These are phyloP conservation scores for Coemansia sp. DNA, from an alignment of 371 early-diverging fungal genomes.

Conservation along the genomic window DNA sequence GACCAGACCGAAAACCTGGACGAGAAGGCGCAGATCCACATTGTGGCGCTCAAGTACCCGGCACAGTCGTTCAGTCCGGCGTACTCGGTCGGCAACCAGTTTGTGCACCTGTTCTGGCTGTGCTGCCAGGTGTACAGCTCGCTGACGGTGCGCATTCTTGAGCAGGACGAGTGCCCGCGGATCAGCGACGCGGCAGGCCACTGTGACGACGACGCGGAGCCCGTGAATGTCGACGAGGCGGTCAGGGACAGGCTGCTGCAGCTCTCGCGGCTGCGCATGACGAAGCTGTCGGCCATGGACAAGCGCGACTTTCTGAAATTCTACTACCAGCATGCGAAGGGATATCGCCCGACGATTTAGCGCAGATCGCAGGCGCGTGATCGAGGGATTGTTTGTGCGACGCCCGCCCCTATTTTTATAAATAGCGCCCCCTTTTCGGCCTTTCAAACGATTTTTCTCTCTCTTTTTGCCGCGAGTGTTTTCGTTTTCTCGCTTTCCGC, in stretches of 20 bases:
- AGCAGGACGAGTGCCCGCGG: conserved; percentile 28
- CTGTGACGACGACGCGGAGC: conserved; percentile 68
- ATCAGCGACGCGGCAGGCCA: conserved; percentile 42
- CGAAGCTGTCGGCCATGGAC: conserved; percentile 69
- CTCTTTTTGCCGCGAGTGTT: neutral
- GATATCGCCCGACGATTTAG: conserved; percentile 12
- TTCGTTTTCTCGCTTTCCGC: no score
- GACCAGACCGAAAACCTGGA: conserved; percentile 57
- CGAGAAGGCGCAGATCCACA: conserved; percentile 56
- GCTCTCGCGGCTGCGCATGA: conserved; percentile 70
- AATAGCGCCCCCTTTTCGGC: neutral
- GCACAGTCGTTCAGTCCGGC: conserved; percentile 48
- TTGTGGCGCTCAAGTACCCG: conserved; percentile 71
- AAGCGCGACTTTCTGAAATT: conserved; percentile 80
- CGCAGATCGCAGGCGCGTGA: neutral
- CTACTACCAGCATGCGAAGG: conserved; percentile 61
- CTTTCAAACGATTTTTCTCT: neutral
- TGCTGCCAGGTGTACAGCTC: conserved; percentile 65
- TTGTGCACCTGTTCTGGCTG: conserved; percentile 18
- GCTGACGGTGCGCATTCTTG: conserved; percentile 54
- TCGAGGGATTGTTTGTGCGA: neutral
- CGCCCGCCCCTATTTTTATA: neutral
- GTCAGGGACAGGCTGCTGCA: conserved; percentile 63
- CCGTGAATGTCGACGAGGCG: conserved; percentile 63
- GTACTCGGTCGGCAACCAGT: conserved; percentile 50